Evolutionary conservation across 2,329 filamentous ascomycete genomes (phyloP).

Genomic region (Hirsutella thompsonii): DNA sequence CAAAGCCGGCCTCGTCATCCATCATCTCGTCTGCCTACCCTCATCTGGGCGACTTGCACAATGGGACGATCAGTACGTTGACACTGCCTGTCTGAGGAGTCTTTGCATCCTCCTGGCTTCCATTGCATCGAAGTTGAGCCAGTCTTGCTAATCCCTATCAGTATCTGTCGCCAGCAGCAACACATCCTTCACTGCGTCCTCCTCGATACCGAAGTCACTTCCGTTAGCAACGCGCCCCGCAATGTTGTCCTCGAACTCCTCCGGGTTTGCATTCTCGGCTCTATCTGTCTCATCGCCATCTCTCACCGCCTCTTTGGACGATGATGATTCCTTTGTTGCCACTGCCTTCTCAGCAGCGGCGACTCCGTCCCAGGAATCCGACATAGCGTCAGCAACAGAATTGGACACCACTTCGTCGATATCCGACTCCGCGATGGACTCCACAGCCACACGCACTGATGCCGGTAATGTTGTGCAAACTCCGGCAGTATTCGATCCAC

Average conservation of each 20-base stretch:
- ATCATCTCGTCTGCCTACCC: slow-evolving; percentile 3
- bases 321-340: neutral
- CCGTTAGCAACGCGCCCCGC: neutral
- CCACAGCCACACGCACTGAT: neutral
- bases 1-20: slow-evolving; percentile 6
- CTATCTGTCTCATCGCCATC: neutral
- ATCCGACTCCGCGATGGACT: neutral
- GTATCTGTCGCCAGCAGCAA: neutral
- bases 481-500: slow-evolving; percentile 1
- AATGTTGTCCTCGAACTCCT: neutral
- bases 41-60: slow-evolving; percentile 7
- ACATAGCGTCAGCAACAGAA: neutral
- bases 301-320: neutral
- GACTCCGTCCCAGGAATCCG: neutral
- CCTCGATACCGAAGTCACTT: neutral
- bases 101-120: neutral
- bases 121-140: neutral
- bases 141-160: neutral
- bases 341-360: neutral
- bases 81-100: too few species aligned
- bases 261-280: neutral
- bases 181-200: neutral
- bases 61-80: slow-evolving; percentile 11
- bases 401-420: neutral
- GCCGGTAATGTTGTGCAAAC: neutral